Evolutionary conservation across 139 green algal species (phyloP).

Genomic region (Zygnema circumcarinatum): DNA sequence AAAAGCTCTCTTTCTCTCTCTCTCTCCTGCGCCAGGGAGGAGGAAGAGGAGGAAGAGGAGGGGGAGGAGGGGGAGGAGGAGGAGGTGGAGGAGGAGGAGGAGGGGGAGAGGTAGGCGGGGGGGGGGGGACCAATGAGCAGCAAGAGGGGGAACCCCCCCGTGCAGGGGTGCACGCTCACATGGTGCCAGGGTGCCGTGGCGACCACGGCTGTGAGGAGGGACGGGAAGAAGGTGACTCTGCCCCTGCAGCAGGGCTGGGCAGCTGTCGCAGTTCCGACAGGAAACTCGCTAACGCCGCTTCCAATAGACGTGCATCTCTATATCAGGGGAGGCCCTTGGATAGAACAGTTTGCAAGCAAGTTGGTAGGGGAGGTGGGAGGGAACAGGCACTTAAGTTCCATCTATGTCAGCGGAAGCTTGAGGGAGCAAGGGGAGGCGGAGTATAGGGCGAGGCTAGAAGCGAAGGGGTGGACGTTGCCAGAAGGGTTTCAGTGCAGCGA

Average conservation of each 20-base stretch:
- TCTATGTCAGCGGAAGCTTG: background rate
- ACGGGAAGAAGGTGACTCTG: background rate
- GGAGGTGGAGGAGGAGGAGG: too few species aligned
- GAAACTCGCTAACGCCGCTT: background rate
- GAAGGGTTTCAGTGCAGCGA: background rate
- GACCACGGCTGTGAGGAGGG: background rate
- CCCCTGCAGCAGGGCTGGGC: background rate
- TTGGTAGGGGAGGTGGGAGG: background rate
- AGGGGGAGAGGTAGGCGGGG: background rate
- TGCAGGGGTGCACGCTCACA: background rate
- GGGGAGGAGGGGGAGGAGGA: too few species aligned
- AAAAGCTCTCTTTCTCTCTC: too few species aligned
- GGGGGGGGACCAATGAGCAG: background rate
- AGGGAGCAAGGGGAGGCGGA: background rate
- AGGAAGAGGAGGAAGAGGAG: too few species aligned
- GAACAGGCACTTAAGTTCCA: background rate
- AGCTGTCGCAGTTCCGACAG: background rate
- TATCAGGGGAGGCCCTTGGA: background rate
- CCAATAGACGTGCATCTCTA: background rate
- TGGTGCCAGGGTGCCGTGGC: background rate
- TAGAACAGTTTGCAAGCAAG: background rate
- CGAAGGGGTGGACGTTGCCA: background rate
- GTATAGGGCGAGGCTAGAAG: background rate
- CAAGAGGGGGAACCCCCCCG: background rate
- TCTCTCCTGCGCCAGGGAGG: too few species aligned